phyloP scores from a whole-genome alignment of 2,329 filamentous ascomycete genomes.

The Ascochyta lentis region DNA sequence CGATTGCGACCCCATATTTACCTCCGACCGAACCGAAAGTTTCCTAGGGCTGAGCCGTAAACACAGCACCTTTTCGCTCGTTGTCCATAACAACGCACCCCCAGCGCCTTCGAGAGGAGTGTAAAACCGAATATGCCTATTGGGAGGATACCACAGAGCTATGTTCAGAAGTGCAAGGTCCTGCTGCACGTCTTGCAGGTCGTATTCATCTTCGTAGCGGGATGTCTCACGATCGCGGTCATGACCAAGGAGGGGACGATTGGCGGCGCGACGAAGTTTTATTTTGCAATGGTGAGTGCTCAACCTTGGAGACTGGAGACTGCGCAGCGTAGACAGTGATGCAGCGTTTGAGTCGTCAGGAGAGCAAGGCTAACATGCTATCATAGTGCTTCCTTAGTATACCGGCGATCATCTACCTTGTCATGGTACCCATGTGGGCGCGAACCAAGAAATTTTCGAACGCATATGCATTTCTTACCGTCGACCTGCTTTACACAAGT shows the following conservation, averaged over 20 bases:
- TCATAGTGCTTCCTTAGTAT: constrained; percentile 65
- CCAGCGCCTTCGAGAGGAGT: not conserved
- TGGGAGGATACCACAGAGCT: constrained; percentile 49
- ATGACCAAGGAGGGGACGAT: constrained; percentile 61
- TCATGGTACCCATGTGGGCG: constrained; percentile 66
- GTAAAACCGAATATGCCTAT: constrained; percentile 42
- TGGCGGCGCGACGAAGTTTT: constrained; percentile 63
- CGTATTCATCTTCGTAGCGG: constrained; percentile 64
- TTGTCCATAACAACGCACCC: constrained; percentile 17
- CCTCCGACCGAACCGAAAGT: not conserved
- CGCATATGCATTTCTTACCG: constrained; percentile 63
- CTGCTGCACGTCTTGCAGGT: constrained; percentile 61
- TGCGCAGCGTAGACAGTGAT: not conserved
- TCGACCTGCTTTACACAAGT: constrained; percentile 59
- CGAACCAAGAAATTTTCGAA: constrained; percentile 65
- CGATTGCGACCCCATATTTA: constrained; percentile 1
- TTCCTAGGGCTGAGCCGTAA: constrained; percentile 14
- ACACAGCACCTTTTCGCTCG: constrained; percentile 11
- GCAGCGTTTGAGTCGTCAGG: not conserved
- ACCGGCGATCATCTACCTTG: constrained; percentile 65
- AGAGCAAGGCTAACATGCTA: constrained; percentile 23
- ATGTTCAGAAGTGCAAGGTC: constrained; percentile 63
- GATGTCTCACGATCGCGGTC: constrained; percentile 64
- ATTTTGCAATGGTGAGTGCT: constrained; percentile 62
- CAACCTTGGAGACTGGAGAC: not conserved